phyloP scores from a whole-genome alignment of 2,329 filamentous ascomycete species.

The Fusarium hostae region DNA sequence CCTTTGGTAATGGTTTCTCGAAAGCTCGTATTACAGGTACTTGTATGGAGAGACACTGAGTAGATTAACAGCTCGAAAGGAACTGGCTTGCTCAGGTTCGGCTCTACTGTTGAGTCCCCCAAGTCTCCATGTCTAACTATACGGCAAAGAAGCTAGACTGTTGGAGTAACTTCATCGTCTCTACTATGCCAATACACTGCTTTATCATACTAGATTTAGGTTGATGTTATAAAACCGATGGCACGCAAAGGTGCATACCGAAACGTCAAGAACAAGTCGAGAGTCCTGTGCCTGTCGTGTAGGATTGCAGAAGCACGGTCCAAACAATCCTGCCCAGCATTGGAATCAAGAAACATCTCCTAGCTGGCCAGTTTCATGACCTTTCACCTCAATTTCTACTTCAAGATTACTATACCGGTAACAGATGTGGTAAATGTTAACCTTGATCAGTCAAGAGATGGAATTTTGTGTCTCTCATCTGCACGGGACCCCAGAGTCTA shows the following conservation, averaged over 20 bases:
- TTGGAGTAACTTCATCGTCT: not conserved
- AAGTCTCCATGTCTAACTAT: not conserved
- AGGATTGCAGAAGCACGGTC: not conserved
- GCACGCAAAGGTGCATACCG: not conserved
- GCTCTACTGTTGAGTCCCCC: not conserved
- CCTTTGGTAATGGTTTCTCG: not conserved
- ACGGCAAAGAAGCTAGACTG: not conserved
- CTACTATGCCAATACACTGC: rapidly evolving
- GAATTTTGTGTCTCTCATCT: no score
- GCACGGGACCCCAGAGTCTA: rapidly evolving
- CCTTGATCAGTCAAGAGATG: not conserved
- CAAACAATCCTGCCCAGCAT: not conserved
- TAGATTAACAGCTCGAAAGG: no score
- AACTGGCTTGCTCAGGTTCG: not conserved
- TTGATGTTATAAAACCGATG: no score
- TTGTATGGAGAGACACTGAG: rapidly evolving
- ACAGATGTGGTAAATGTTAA: rapidly evolving
- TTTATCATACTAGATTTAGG: no score
- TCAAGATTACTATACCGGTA: rapidly evolving
- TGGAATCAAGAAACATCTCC: rapidly evolving
- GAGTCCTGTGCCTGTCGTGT: not conserved
- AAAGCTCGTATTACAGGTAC: rapidly evolving
- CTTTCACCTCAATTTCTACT: rapidly evolving
- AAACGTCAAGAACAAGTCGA: not conserved
- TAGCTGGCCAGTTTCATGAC: rapidly evolving